phyloP scores from a whole-genome alignment of 768 basidiomycete genomes.

The Pleurotus platypus region DNA sequence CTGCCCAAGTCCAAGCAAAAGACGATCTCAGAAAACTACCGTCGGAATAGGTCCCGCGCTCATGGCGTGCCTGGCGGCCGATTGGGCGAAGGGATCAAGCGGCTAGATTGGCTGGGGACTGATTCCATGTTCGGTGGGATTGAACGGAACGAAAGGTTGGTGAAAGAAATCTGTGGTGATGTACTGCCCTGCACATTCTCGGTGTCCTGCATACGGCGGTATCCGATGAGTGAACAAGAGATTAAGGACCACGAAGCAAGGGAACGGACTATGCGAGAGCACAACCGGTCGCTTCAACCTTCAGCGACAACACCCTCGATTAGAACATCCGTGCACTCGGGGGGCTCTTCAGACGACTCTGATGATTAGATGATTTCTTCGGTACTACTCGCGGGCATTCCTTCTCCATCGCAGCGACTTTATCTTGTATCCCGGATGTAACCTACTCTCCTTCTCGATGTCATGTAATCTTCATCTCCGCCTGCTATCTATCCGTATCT shows the following conservation, averaged over 20 bases:
- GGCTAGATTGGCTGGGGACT: constrained; percentile 63
- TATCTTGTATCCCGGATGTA: not conserved
- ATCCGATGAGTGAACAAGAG: constrained; percentile 48
- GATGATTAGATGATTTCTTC: not conserved
- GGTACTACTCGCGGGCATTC: no score
- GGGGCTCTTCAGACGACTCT: not conserved
- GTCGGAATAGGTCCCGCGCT: constrained; percentile 62
- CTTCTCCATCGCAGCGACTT: no score
- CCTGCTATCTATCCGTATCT: not conserved
- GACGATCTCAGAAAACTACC: constrained; percentile 49
- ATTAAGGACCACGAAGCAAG: constrained; percentile 41
- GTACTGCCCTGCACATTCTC: constrained; percentile 58
- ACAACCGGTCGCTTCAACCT: not conserved
- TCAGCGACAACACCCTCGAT: not conserved
- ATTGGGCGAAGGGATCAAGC: constrained; percentile 58
- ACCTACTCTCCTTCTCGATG: not conserved
- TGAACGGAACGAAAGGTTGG: constrained; percentile 36
- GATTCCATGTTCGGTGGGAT: constrained; percentile 66
- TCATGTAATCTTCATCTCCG: not conserved
- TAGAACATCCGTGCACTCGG: not conserved
- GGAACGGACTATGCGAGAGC: constrained; percentile 18
- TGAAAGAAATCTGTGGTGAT: constrained; percentile 42
- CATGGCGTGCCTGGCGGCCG: constrained; percentile 66
- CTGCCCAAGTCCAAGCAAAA: constrained; percentile 33
- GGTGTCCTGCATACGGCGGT: constrained; percentile 46